Percentiles rank a stretch among this genome's conserved stretches.
These are phyloP conservation scores for Sechiopsis laciniata DNA, from an alignment of 306 rosid genomes.

Conservation along the genomic window DNA sequence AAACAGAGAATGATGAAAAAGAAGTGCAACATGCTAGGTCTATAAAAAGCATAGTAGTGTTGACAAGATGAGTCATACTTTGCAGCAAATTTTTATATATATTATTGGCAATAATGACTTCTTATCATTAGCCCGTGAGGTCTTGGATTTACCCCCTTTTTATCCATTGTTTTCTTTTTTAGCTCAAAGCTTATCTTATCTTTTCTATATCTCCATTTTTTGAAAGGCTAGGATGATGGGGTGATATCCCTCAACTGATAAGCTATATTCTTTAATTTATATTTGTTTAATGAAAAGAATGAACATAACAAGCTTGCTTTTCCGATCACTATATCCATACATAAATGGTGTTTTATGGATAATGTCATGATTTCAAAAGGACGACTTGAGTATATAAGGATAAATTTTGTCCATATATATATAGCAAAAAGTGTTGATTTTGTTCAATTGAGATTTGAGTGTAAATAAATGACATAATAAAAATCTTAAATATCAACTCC, in stretches of 20 bases:
- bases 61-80: slow-evolving; percentile 16
- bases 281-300: not conserved
- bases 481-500: not conserved
- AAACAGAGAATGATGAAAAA: not conserved
- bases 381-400: not conserved
- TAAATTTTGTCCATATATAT: not conserved
- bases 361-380: not conserved
- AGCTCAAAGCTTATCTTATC: slow-evolving; percentile 14
- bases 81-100: too few species aligned
- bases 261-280: not conserved
- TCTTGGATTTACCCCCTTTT: slow-evolving; percentile 13
- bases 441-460: not conserved
- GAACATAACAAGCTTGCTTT: not conserved
- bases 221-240: slow-evolving; percentile 9
- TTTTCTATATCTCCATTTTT: not conserved
- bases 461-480: not conserved
- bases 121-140: slow-evolving; percentile 9
- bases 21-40: not conserved
- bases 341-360: not conserved
- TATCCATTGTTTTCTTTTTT: slow-evolving; percentile 14
- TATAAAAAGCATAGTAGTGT: not conserved
- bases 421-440: not conserved
- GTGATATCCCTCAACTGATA: slow-evolving; percentile 17
- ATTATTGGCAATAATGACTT: not conserved
- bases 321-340: not conserved